phyloP scores from a whole-genome alignment of 495 filamentous ascomycete species.

The Xylaria telfairii region DNA sequence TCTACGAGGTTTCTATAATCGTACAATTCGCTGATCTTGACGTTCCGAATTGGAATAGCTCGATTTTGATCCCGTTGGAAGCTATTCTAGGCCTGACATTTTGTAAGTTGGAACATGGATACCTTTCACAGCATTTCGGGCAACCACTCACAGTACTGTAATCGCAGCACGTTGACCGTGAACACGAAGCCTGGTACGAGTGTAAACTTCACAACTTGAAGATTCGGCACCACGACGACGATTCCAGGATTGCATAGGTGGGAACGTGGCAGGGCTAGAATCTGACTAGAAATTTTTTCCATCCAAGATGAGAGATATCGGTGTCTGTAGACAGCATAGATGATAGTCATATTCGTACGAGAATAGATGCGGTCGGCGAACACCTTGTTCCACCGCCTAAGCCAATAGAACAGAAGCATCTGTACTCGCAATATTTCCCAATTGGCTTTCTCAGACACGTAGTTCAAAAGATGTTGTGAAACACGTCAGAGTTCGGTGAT shows the following conservation, averaged over 20 bases:
- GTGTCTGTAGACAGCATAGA: background rate
- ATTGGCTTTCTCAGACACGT: conserved; percentile 7
- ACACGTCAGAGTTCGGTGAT: conserved; percentile 13
- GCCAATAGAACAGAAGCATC: conserved; percentile 8
- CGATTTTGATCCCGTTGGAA: conserved; percentile 52
- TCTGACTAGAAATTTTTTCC: background rate
- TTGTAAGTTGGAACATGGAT: conserved; percentile 42
- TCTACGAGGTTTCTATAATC: background rate
- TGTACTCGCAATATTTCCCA: background rate
- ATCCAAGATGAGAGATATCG: background rate
- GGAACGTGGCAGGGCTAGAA: background rate
- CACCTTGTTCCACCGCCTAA: conserved; percentile 2
- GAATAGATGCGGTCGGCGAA: background rate
- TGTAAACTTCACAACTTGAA: conserved; percentile 36
- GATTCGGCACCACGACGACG: background rate
- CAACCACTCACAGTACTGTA: conserved; percentile 1
- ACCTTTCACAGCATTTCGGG: background rate
- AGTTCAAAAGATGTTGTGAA: conserved; percentile 15
- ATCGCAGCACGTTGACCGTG: conserved; percentile 41
- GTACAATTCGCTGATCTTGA: background rate
- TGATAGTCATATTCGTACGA: background rate
- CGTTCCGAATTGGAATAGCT: conserved; percentile 32
- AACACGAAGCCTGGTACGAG: conserved; percentile 46
- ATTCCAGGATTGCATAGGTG: background rate
- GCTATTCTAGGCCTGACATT: conserved; percentile 49